Evolutionary conservation across 2,329 filamentous ascomycete species (phyloP), one percentile per base, ranked within the genome.

Genomic region (Furcasterigmium furcatum): DNA sequence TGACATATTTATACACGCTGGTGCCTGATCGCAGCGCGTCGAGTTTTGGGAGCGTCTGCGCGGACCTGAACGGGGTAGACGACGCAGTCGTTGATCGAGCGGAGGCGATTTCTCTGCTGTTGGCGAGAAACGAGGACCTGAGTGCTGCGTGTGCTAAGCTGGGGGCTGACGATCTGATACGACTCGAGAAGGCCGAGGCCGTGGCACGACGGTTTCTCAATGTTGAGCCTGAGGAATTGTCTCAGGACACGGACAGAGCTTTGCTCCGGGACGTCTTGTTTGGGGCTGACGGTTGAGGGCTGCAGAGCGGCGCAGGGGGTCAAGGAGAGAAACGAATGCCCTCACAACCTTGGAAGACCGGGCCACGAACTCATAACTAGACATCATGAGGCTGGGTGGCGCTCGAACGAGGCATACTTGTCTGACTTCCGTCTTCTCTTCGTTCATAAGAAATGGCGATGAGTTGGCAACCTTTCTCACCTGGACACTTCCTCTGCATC

Each of bases 41-140:
- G 13, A 96, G 91, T 59, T 95, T 95, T 58, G 94, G 94, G 1
- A 88, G 84, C 22, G 78, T 80, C 64, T 97, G 94, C 59, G 94
- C 94, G 22, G 83, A 84, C 4, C 79, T 95, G 63, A 96, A 95
- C 56, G 91, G 91, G 1, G 82, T 99, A 13, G 84, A 89, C 24
- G 58, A 67, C 16, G 73, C 77, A 5, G 79, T 97, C 9, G 77
- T 96, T 7, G 70, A 85, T 14, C 80, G 91, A 45, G 91, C 92
- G 0, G 85, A 90, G 52, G 77, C 84, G 8, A 74, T 99, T 29
- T 80, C 86, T 19, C 63, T 80, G 7, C 70, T 94, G 14, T 72
- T 86, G 27, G 79, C 81, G 14, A 79, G 76, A 42, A 88, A 90
- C 7, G 87, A 92, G 58, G 88, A 95, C 61, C 71, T 97, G 2